Base-by-base conservation (phyloP, 2,329 filamentous ascomycete species). In the Diaporthe sp. region DNA sequence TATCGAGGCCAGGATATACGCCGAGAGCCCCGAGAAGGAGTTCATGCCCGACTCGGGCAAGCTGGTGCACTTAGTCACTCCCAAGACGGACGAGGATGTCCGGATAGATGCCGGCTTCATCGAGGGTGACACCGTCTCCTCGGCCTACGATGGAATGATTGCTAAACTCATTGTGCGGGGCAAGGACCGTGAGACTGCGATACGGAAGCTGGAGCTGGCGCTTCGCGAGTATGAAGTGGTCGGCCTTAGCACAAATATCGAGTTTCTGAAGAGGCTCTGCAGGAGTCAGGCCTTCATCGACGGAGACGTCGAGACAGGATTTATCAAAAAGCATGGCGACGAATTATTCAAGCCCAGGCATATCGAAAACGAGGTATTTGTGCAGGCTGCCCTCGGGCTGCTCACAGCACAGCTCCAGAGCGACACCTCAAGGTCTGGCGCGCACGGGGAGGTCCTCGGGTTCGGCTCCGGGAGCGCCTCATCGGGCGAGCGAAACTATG, bases 91-190 rank as follows among this genome's bases (percentile, higher is more conserved):
- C 51, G 89, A 93, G 0, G 94, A 95, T 78, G 90, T 98, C 44
- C 92, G 97, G 55, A 95, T 99, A 78, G 97, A 99, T 81, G 95
- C 96, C 61, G 97, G 97, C 1, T 98, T 98, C 83, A 91, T 96
- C 39, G 90, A 95, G 79, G 97, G 97, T 37, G 96, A 98, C 82
- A 95, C 95, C 77, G 94, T 99, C 3, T 97, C 96, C 0, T 95
- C 96, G 75, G 94, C 97, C 73, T 99, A 99, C 84, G 97, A 99
- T 80, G 97, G 97, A 39, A 99, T 99, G 97, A 98, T 99, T 79
- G 95, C 97, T 60, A 99, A 99, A 86, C 90, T 99, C 71, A 99
- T 99, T 80, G 95, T 98, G 8, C 91, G 94, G 75, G 97, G 94
- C 0, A 90, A 91, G 22, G 93, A 93, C 74, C 90, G 97, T 76